Base-by-base conservation (phyloP, 176 grass and related monocot species). In the Avena insularis region DNA sequence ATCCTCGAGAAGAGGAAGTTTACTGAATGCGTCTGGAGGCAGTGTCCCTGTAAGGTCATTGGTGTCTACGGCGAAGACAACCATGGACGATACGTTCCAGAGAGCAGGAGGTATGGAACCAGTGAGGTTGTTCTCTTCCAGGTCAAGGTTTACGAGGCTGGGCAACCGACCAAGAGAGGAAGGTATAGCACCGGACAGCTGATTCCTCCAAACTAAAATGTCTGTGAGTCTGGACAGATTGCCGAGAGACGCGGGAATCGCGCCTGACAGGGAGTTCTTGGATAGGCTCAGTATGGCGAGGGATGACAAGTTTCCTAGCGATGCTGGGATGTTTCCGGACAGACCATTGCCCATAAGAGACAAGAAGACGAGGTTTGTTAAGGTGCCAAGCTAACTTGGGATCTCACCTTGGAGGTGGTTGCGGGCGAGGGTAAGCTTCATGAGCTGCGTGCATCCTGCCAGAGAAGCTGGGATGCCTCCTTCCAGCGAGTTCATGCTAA, bases 1-100 rank as follows among this genome's bases (percentile, higher is more conserved):
- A 4, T 12, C 3, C 68, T 80, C 17, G 1, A 89, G 62, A 2
- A 8, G 57, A 33, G 87, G 74, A 73, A 85, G 47, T 49, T 9
- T 16, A 62, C 36, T 49, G 7, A 65, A 63, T 5, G 58, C 15
- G n/a, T 80, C 19, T 47, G 49, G n/a, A 27, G 82, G 88, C 25
- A 89, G 16, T 0, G 55, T 67, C 20, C 88, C 88, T 45, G 4
- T 40, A 3, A 85, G 47, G 10, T 75, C 20, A 70, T 89, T 89
- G 4, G 19, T 27, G 8, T 14, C 15, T 9, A 89, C 53, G 23
- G 21, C 1, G 23, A 89, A 16, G 0, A 0, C 0, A 10, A 5
- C 13, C 9, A 90, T 33, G 40, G 75, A 81, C 4, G 88, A 90
- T 7, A 81, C 9, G 46, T 85, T 85, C 67, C 80, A 85, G 17